Evolutionary conservation across 2,329 filamentous ascomycete species (phyloP).

Genomic region (Phyllosticta citriasiana): DNA sequence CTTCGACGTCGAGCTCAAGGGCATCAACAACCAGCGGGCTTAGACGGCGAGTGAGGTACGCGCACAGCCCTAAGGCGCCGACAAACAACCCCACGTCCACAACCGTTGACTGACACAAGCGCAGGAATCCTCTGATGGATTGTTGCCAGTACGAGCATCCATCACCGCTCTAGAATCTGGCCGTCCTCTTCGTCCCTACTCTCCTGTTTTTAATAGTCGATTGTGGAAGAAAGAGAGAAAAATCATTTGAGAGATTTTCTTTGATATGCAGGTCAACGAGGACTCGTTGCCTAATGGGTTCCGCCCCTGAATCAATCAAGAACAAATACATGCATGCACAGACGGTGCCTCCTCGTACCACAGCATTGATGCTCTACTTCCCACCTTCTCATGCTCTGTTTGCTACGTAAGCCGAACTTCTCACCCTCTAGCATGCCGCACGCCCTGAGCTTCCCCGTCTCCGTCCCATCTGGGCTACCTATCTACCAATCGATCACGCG

Average conservation of each 20-base stretch:
- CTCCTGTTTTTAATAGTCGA: neutral
- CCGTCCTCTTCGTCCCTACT: neutral
- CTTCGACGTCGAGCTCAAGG: conserved; percentile 65
- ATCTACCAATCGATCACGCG: no score
- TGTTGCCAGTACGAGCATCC: neutral
- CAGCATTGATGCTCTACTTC: no score
- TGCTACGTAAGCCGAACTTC: no score
- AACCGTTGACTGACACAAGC: no score
- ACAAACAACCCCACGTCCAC: no score
- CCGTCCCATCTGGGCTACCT: no score
- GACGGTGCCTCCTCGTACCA: no score
- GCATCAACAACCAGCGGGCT: conserved; percentile 44
- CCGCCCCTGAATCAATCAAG: neutral
- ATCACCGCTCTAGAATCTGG: neutral
- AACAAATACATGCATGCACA: neutral
- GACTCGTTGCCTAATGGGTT: neutral
- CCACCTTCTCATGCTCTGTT: no score
- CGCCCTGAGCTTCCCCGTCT: no score
- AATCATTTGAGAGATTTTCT: neutral
- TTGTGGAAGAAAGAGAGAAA: neutral
- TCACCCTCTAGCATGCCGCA: no score
- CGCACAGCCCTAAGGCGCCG: neutral
- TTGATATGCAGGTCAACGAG: neutral
- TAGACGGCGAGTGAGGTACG: conserved; percentile 14
- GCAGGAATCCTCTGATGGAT: neutral